A percentile compares a stretch with the other conserved stretches of the same genome.
Conservation (phyloP, 202 grass and related monocot species). For the Schoenoplectus tabernaemontani region DNA sequence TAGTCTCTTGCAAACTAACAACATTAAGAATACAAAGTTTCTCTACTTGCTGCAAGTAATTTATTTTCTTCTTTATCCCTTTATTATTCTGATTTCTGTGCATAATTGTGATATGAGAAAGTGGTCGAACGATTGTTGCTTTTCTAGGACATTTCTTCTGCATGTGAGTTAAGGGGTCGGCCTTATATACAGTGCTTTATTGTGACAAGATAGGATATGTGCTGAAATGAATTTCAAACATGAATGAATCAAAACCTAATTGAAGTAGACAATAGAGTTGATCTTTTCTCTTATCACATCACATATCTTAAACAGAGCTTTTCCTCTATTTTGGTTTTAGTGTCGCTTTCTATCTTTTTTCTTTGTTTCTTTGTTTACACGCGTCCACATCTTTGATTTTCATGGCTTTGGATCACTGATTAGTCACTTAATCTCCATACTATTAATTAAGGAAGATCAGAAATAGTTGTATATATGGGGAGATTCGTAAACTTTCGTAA, state of each 20-base stretch:
- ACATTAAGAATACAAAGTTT: background rate
- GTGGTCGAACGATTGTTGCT: background rate
- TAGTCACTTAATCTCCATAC: too few relatives aligned
- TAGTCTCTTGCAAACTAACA: too few relatives aligned
- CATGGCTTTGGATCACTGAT: background rate
- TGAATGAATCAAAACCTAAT: conserved; percentile 9
- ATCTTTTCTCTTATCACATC: conserved; percentile 4
- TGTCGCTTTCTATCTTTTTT: conserved; percentile 5
- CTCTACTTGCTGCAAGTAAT: background rate
- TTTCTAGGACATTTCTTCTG: background rate
- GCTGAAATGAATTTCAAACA: conserved; percentile 6
- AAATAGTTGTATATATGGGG: background rate
- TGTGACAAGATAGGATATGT: background rate
- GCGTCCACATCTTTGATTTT: background rate
- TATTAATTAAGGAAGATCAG: background rate
- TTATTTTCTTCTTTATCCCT: background rate
- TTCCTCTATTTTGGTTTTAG: background rate
- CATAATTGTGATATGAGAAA: background rate
- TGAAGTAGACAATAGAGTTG: background rate
- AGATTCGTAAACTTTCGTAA: background rate
- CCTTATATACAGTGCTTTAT: background rate
- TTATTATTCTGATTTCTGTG: background rate
- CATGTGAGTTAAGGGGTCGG: background rate
- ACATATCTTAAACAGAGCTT: background rate
- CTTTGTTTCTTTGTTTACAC: background rate